Base-by-base conservation (phyloP, 2,329 filamentous ascomycete species). In the Penicillium sp. region DNA sequence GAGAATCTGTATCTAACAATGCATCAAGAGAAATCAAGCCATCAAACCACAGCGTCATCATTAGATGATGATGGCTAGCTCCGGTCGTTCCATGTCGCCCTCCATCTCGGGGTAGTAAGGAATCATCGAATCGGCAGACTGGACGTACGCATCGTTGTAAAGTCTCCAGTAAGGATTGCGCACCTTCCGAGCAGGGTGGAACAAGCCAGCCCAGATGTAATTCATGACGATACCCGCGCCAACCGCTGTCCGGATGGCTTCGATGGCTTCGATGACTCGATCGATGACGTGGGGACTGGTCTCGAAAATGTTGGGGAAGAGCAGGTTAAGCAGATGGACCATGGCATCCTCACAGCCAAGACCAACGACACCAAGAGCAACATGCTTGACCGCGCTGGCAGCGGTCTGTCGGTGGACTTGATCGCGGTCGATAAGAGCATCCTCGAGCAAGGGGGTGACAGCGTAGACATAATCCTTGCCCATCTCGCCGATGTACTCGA, bases 401-500 rank as follows among this genome's bases (percentile, higher is more conserved):
- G 94, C 94, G 1, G 94, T 99, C 74, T 99, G 94, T 27, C 94
- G 87, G 76, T 99, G 94, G 1, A 99, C 94, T 76, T 99, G 94
- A 73, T 99, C 94, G 58, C 94, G 88, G 74, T 99, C 94, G 74
- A 97, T 97, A 58, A 99, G 86, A 2, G 95, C 94, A 70, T 99
- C 94, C 71, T 99, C 94, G 2, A 99, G 86, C 9, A 99, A 80
- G 7, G 94, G 94, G 2, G 92, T 97, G 32, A 99, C 92, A 16
- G 95, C 94, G 69, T 99, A 99, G 70, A 99, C 94, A 72, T 99
- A 99, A 75, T 99, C 94, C 77, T 97, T 99, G 60, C 91, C 91
- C 94, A 99, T 97, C 75, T 99, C 94, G 60, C 94, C 94, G 72
- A 99, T 99, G 76, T 99, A 99, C 71, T 99, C 94, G 70, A 97